Base-by-base conservation (phyloP, 345 rosid species). In the Ceriops tagal region DNA sequence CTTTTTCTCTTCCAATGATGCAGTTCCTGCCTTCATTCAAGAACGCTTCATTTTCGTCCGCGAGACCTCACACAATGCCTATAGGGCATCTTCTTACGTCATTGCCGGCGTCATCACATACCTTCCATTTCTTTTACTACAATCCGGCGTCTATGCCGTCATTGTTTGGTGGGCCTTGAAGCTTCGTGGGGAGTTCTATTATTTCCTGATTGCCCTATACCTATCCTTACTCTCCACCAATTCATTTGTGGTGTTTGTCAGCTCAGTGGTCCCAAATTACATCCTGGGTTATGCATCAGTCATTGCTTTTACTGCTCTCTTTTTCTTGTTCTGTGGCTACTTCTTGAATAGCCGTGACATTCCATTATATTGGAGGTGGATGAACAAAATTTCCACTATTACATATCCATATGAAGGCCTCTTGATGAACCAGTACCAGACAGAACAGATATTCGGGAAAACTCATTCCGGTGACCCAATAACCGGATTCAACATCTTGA, bases 1-100 rank as follows among this genome's bases (percentile, higher is more conserved):
- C 81, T 88, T 88, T 82, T 88, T 86, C 84, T 88, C 93, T 22
- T 86, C 93, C 55, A 86, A 88, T 15, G 93, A 88, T 27, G 88
- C 86, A 0, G 92, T 86, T 55, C 93, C 88, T 0, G 88, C 90
- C 39, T 88, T 88, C 72, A 88, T 88, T 69, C 88, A 88, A 74
- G 90, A 88, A 53, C 86, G 92, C 66, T 86, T 79, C 74, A 53
- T 53, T 53, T 53, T 53, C 58, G 58, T n/a, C 27, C 21, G 90
- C 0, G 88, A 88, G 71, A 84, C 93, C 28, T 84, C 93, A 52
- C 90, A 88, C 39, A 84, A 88, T 28, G 87, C 88, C 11, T 88
- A 88, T 28, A 68, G 88, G 56, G 89, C 93, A 32, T 39, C 93
- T 4, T 80, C 90, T 35, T 88, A 86, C 83, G 83, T 83, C 58